A percentile compares a stretch with the other conserved stretches of the same genome.
phyloP scores from a whole-genome alignment of 176 grass and related monocot genomes.

The Aegilops sharonensis region DNA sequence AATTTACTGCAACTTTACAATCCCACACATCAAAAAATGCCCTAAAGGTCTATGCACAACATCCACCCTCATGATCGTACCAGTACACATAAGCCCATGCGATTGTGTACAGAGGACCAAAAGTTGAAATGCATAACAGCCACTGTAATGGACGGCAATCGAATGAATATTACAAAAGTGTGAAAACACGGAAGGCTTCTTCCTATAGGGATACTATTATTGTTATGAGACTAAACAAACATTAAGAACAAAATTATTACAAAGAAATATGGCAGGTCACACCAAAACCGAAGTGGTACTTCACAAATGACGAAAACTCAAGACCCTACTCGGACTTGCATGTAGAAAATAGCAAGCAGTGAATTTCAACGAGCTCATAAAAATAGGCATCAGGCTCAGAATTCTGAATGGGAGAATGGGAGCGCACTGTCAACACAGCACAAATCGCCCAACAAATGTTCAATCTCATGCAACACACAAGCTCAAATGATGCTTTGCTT shows the following conservation, averaged over 20 bases:
- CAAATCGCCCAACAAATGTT: not conserved
- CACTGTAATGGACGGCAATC: not conserved
- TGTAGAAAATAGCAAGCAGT: constrained; percentile 54
- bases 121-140: not conserved
- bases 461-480: constrained; percentile 11
- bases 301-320: constrained; percentile 37
- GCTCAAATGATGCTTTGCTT: constrained; percentile 21
- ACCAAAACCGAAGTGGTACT: constrained; percentile 16
- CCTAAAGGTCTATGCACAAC: too few relatives aligned
- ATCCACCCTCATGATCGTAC: too few relatives aligned
- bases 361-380: not conserved
- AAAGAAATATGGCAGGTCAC: constrained; percentile 22
- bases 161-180: not conserved
- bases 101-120: not conserved
- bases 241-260: constrained; percentile 31
- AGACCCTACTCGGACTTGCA: constrained; percentile 35
- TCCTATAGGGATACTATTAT: not conserved
- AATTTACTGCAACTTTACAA: too few relatives aligned
- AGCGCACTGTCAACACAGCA: not conserved
- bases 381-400: constrained; percentile 15
- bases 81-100: not conserved
- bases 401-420: not conserved
- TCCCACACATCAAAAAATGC: too few relatives aligned
- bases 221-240: not conserved
- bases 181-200: not conserved